phyloP scores from a whole-genome alignment of 2,329 filamentous ascomycete genomes.

The Penicillium sp. region DNA sequence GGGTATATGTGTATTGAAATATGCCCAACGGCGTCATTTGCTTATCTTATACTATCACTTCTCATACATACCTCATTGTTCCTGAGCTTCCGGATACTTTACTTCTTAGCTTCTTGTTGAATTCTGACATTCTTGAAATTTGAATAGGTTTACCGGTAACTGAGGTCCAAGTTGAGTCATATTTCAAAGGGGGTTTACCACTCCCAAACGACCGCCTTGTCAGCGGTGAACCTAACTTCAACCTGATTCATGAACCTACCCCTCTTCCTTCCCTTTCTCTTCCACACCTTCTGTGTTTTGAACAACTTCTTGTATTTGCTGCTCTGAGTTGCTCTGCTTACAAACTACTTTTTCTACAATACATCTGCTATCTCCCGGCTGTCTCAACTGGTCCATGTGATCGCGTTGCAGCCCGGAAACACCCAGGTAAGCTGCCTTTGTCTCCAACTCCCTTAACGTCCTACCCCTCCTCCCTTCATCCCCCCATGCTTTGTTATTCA shows the following conservation, averaged over 20 bases:
- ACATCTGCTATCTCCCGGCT: background rate
- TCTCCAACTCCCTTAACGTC: background rate
- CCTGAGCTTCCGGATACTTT: slow-evolving; percentile 2
- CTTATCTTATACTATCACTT: slow-evolving; percentile 9
- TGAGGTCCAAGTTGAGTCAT: background rate
- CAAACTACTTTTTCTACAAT: background rate
- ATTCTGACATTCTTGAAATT: background rate
- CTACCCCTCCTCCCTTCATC: background rate
- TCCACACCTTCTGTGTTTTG: background rate
- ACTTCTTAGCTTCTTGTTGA: background rate
- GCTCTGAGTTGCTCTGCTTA: background rate
- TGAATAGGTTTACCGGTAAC: background rate
- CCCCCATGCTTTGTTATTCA: background rate
- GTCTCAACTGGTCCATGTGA: slow-evolving; percentile 3
- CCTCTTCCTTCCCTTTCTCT: slow-evolving; percentile 21
- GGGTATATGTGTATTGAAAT: background rate
- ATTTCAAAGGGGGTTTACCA: background rate
- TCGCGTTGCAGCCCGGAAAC: slow-evolving; percentile 10
- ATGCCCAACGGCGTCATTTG: background rate
- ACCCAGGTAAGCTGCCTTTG: slow-evolving; percentile 6
- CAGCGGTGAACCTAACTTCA: slow-evolving; percentile 17
- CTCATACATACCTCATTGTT: slow-evolving; percentile 12
- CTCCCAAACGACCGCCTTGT: background rate
- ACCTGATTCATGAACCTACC: slow-evolving; percentile 28
- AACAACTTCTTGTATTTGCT: background rate